phyloP scores from a whole-genome alignment of 441 rosid species.

The Isatis lusitanica region DNA sequence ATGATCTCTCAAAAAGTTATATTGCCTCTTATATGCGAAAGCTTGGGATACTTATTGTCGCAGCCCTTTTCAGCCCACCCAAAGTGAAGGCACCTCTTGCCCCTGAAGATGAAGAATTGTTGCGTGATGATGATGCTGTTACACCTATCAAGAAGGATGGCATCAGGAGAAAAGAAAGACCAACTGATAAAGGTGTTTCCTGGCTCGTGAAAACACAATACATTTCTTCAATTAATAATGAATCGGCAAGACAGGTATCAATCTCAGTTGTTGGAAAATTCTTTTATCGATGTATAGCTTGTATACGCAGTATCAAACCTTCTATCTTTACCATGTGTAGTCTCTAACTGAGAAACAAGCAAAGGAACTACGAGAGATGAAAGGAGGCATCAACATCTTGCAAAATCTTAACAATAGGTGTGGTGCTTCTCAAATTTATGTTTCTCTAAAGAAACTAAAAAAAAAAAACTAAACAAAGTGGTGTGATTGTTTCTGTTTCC shows the following conservation, averaged over 20 bases:
- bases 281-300: slow-evolving; percentile 11
- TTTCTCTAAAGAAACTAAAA: slow-evolving; percentile 6
- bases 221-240: slow-evolving; percentile 86
- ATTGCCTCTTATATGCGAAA: not conserved
- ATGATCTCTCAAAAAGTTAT: slow-evolving; percentile 27
- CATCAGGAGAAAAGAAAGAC: slow-evolving; percentile 86
- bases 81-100: slow-evolving; percentile 62
- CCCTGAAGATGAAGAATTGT: slow-evolving; percentile 88
- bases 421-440: slow-evolving; percentile 34
- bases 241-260: slow-evolving; percentile 78
- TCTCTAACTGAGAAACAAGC: slow-evolving; percentile 96
- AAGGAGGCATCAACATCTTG: slow-evolving; percentile 69
- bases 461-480: not conserved
- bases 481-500: slow-evolving; percentile 3
- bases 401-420: slow-evolving; percentile 80
- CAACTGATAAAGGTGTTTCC: slow-evolving; percentile 93
- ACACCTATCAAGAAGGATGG: slow-evolving; percentile 89
- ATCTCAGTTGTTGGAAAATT: slow-evolving; percentile 9
- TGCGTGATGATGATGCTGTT: slow-evolving; percentile 79
- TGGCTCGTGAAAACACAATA: slow-evolving; percentile 99
- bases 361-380: slow-evolving; percentile 82
- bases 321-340: slow-evolving; percentile 43
- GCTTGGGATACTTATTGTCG: slow-evolving; percentile 25
- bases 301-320: slow-evolving; percentile 13
- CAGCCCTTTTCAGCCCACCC: slow-evolving; percentile 59